Base-by-base conservation (phyloP, 108 stramenopile genomes). In the Cylindrotheca closterium region DNA sequence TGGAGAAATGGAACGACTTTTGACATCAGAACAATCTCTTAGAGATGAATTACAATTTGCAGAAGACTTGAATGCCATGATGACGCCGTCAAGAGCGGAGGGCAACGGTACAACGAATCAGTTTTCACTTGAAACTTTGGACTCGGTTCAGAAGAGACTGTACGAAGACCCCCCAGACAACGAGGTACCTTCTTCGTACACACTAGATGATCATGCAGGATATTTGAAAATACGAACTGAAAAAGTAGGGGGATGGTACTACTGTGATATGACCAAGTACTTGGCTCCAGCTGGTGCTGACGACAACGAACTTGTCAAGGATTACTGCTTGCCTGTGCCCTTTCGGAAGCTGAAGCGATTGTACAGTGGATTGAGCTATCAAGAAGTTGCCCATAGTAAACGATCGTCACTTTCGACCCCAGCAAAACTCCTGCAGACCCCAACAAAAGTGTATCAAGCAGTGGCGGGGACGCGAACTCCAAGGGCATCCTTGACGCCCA, bases 131-230 rank as follows among this genome's bases (percentile, higher is more conserved):
- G 37, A 42, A 42, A 42, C 37, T 10, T 15, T 42, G 10, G 37
- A 42, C 37, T 42, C 37, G 10, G 15, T 42, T 15, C 7, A 42
- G 51, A 5, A 52, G 51, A 18, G 18, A 52, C 68, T 47, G 56
- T n/a, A n/a, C n/a, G n/a, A n/a, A n/a, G 1, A 42, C 49, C 54
- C 48, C 1, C 8, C 37, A 26, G 52, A 34, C 5, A 18, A 24
- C 21, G 27, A 57, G n/a, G 33, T 50, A 30, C 64, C 51, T 1
- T 22, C 56, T 4, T 25, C 51, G 28, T 77, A 77, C 34, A 76
- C 71, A 17, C 49, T 77, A 32, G 51, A 73, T 19, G 79, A 80
- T 55, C 75, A 80, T 65, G 79, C 75, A 12, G 63, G 72, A 29
- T 65, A 55, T 65, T 47, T 80, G 22, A 30, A 68, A 30, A 50